phyloP scores from a whole-genome alignment of 805 yeast species.

The Saccharomycopsis vini region DNA sequence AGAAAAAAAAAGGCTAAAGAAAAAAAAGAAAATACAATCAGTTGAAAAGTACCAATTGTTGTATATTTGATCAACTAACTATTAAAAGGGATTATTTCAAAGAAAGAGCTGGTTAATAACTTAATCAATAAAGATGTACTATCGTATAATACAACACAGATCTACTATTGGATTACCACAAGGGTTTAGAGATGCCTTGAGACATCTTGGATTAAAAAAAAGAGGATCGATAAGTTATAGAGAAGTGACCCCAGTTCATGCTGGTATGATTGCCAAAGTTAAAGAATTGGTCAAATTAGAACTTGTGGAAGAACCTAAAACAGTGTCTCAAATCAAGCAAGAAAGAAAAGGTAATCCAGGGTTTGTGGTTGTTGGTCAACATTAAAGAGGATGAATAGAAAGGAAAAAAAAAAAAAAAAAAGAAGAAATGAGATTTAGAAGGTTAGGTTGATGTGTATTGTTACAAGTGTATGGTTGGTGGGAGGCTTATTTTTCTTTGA shows the following conservation, averaged over 20 bases:
- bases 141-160: conserved; percentile 66
- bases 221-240: conserved; percentile 72
- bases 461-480: too few species aligned
- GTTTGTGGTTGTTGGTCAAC: conserved; percentile 35
- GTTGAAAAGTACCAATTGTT: too few species aligned
- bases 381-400: too few species aligned
- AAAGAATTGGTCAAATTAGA: conserved; percentile 85
- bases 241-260: conserved; percentile 63
- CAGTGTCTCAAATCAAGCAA: conserved; percentile 42
- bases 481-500: too few species aligned
- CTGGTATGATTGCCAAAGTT: conserved; percentile 74
- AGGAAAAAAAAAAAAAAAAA: too few species aligned
- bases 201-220: conserved; percentile 63
- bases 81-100: not conserved
- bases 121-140: conserved; percentile 26
- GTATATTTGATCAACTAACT: too few species aligned
- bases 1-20: too few species aligned
- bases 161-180: conserved; percentile 84
- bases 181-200: conserved; percentile 51
- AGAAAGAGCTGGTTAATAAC: not conserved
- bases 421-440: too few species aligned
- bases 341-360: conserved; percentile 61
- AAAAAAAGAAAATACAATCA: too few species aligned
- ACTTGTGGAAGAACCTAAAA: conserved; percentile 45
- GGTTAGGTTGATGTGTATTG: too few species aligned